Percentiles rank a stretch among this genome's conserved stretches.
Conservation (phyloP, 345 rosid species). For the Acer campestre region DNA sequence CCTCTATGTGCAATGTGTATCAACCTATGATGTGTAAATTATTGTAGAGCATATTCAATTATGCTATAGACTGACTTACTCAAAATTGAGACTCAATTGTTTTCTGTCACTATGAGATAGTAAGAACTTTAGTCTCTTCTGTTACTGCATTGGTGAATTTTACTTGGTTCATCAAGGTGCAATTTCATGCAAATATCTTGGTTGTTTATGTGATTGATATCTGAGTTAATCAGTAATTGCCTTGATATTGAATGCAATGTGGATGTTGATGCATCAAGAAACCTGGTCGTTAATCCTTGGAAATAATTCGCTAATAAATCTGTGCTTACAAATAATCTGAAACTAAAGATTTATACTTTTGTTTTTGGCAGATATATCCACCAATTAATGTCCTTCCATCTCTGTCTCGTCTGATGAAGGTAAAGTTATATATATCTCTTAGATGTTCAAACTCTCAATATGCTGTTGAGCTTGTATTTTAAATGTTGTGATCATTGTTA, state of each 20-base stretch:
- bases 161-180: not conserved
- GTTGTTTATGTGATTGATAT: not conserved
- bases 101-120: not conserved
- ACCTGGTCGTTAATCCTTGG: not conserved
- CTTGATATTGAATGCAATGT: not conserved
- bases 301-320: not conserved
- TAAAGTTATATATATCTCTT: slow-evolving; percentile 20
- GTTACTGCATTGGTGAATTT: not conserved
- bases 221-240: not conserved
- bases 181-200: not conserved
- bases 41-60: not conserved
- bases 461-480: not conserved
- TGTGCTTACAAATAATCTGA: not conserved
- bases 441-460: slow-evolving; percentile 4
- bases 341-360: slow-evolving; percentile 16
- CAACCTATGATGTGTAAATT: not conserved
- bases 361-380: slow-evolving; percentile 78
- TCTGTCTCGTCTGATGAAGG: slow-evolving; percentile 98
- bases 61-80: not conserved
- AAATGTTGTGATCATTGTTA: not conserved
- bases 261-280: not conserved
- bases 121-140: not conserved
- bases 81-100: not conserved
- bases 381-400: slow-evolving; percentile 99
- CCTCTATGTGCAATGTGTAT: not conserved